phyloP scores from a whole-genome alignment of 768 basidiomycete species.

The Termitomyces sp. region DNA sequence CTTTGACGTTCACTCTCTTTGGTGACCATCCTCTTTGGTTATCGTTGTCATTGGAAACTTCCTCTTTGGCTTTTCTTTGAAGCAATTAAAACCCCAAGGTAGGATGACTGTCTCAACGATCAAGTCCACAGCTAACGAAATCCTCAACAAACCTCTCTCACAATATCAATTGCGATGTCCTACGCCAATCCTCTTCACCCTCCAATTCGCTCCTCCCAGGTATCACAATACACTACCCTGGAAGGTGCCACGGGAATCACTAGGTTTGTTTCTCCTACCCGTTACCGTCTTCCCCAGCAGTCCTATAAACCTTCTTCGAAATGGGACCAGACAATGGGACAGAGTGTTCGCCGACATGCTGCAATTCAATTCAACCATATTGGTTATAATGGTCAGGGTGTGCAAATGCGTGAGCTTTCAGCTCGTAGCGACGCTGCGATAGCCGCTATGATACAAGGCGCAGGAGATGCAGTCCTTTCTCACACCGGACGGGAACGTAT shows the following conservation, averaged over 20 bases:
- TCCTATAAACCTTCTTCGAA: constrained; percentile 19
- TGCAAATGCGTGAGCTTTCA: constrained; percentile 40
- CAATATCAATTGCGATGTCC: constrained; percentile 22
- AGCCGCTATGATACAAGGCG: constrained; percentile 31
- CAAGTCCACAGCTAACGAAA: background rate
- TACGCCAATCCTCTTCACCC: constrained; percentile 40
- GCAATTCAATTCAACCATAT: constrained; percentile 35
- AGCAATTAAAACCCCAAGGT: background rate
- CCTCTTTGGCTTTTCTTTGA: background rate
- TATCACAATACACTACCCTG: constrained; percentile 23
- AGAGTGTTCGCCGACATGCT: constrained; percentile 16
- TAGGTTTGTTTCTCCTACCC: constrained; percentile 24
- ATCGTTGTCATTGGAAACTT: no score
- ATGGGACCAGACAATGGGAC: constrained; percentile 18
- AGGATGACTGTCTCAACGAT: background rate
- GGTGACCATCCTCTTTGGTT: background rate
- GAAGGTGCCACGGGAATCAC: constrained; percentile 13
- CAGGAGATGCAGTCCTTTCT: constrained; percentile 32
- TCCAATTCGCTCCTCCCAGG: constrained; percentile 23
- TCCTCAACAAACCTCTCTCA: background rate
- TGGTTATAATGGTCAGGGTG: constrained; percentile 35
- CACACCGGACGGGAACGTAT: constrained; percentile 27
- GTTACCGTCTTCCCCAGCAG: constrained; percentile 30
- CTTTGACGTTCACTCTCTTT: background rate
- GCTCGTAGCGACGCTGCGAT: constrained; percentile 28